Percentiles rank a stretch among this genome's conserved stretches.
Conservation (phyloP, 2,329 filamentous ascomycete genomes). For the Diplodia scrobiculata region DNA sequence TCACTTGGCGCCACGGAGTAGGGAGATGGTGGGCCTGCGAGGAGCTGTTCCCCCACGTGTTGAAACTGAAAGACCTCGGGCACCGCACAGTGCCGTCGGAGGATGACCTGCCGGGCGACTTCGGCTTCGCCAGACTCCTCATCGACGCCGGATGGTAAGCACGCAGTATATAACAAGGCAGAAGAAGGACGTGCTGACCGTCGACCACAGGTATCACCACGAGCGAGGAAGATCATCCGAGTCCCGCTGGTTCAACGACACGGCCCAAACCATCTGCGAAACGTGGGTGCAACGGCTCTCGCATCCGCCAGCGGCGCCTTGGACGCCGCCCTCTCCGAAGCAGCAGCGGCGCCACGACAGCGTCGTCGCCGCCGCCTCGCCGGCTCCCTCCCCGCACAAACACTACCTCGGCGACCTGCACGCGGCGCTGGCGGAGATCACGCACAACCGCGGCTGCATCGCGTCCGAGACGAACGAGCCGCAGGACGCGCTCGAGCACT, state of each 20-base stretch:
- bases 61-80: constrained; percentile 13
- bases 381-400: too few species aligned
- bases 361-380: too few species aligned
- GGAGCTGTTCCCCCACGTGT: constrained; percentile 31
- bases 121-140: background rate
- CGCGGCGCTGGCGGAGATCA: constrained; percentile 30
- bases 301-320: too few species aligned
- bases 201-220: too few species aligned
- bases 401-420: constrained; percentile 22
- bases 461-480: constrained; percentile 33
- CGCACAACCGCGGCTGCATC: constrained; percentile 34
- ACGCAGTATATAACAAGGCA: too few species aligned
- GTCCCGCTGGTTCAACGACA: constrained; percentile 28
- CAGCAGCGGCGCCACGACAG: too few species aligned
- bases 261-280: constrained; percentile 25
- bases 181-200: too few species aligned
- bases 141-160: too few species aligned
- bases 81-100: constrained; percentile 14
- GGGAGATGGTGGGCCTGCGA: constrained; percentile 31
- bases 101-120: background rate
- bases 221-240: constrained; percentile 30
- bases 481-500: constrained; percentile 30
- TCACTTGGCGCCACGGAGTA: constrained; percentile 32
- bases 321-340: too few species aligned
- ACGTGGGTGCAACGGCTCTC: background rate